These are phyloP conservation scores for Auriscalpium microsporum DNA, from an alignment of 768 basidiomycete species.

Conservation along the genomic window DNA sequence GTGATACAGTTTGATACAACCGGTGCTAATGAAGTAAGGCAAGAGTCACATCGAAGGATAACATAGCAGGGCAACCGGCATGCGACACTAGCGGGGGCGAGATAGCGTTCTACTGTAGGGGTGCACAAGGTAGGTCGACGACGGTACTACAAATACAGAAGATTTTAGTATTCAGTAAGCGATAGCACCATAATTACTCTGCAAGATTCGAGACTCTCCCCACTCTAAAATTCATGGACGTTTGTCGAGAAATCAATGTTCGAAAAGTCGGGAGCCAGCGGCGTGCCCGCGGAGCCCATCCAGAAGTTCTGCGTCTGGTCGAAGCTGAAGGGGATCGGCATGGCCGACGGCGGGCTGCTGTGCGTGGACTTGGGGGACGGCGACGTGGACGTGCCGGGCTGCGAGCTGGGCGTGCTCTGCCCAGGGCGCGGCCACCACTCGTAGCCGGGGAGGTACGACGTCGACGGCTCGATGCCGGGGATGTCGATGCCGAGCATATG, in stretches of 20 bases:
- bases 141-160: too few relatives aligned
- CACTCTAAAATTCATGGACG: too few relatives aligned
- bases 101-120: too few relatives aligned
- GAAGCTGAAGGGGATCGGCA: slow-evolving; percentile 16
- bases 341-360: slow-evolving; percentile 11
- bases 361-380: slow-evolving; percentile 12
- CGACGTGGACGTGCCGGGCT: slow-evolving; percentile 6
- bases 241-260: background rate
- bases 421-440: slow-evolving; percentile 14
- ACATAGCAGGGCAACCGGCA: too few relatives aligned
- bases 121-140: too few relatives aligned
- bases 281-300: slow-evolving; percentile 1
- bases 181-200: too few relatives aligned
- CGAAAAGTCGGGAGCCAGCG: slow-evolving; percentile 3
- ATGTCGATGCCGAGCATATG: slow-evolving; percentile 15
- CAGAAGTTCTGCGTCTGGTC: slow-evolving; percentile 13
- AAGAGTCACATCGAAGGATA: too few relatives aligned
- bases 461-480: slow-evolving; percentile 3
- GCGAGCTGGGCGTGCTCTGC: slow-evolving; percentile 2
- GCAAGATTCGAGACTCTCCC: too few relatives aligned
- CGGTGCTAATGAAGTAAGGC: too few relatives aligned
- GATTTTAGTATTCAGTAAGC: too few relatives aligned
- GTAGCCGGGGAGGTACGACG: slow-evolving; percentile 8
- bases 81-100: too few relatives aligned
- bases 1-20: too few relatives aligned